These are phyloP conservation scores for Areca catechu DNA, from an alignment of 176 grass and related monocot genomes.

Conservation along the genomic window DNA sequence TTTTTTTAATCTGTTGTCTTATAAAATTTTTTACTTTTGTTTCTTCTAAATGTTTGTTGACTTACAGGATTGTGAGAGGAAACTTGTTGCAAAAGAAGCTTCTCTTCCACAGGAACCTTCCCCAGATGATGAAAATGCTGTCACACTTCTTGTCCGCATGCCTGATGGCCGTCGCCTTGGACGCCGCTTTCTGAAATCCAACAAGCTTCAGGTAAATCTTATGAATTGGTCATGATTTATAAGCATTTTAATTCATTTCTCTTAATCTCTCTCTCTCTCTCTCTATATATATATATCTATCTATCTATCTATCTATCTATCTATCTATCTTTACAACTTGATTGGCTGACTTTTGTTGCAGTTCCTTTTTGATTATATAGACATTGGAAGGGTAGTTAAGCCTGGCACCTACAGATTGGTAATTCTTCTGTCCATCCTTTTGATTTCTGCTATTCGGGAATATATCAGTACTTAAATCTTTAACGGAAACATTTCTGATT, in stretches of 20 bases:
- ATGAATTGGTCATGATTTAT: no score
- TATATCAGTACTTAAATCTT: neutral
- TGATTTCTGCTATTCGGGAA: constrained; percentile 7
- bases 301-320: no score
- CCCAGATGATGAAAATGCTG: constrained; percentile 63
- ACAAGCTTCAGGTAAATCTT: constrained; percentile 73
- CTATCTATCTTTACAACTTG: no score
- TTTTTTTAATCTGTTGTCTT: no score
- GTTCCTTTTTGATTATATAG: constrained; percentile 91
- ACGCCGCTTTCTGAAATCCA: constrained; percentile 73
- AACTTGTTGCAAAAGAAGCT: constrained; percentile 67
- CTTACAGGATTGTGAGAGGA: constrained; percentile 62
- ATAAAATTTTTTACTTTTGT: no score
- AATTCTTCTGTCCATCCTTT: constrained; percentile 22
- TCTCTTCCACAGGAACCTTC: constrained; percentile 70
- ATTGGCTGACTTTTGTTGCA: constrained; percentile 31
- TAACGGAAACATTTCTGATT: no score
- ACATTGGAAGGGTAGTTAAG: constrained; percentile 75
- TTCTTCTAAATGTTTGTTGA: no score
- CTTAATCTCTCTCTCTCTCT: no score
- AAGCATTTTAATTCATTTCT: no score
- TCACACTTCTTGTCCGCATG: constrained; percentile 85
- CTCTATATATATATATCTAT: no score
- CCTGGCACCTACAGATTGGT: constrained; percentile 92
- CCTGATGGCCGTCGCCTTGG: constrained; percentile 72